Conservation (phyloP, 441 rosid species). For the Populus hybrid region DNA sequence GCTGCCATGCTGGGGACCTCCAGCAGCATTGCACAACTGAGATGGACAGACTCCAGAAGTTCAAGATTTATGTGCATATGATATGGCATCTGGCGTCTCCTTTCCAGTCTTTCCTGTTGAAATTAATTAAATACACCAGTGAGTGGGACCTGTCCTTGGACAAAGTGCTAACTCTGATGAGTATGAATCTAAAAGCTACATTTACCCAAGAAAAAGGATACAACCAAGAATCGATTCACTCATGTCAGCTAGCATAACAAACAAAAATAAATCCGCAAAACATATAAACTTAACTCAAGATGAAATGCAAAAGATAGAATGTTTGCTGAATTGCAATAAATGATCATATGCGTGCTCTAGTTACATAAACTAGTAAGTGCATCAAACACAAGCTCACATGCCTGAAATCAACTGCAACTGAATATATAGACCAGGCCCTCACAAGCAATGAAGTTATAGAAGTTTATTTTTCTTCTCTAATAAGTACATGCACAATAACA, state of each 20-base stretch:
- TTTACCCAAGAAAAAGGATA: background rate
- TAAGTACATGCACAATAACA: background rate
- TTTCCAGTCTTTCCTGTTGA: slow-evolving; percentile 66
- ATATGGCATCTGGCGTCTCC: slow-evolving; percentile 81
- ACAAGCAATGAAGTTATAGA: background rate
- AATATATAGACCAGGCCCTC: background rate
- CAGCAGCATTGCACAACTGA: slow-evolving; percentile 72
- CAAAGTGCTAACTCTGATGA: background rate
- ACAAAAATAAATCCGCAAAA: background rate
- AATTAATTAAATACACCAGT: slow-evolving; percentile 3
- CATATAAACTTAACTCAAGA: background rate
- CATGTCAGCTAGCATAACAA: too few species aligned
- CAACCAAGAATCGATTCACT: background rate
- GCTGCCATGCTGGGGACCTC: slow-evolving; percentile 86
- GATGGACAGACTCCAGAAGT: slow-evolving; percentile 73
- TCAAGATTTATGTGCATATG: slow-evolving; percentile 93
- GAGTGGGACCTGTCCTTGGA: background rate
- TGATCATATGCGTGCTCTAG: background rate
- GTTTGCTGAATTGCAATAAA: background rate
- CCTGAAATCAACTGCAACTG: background rate
- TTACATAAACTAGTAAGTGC: background rate
- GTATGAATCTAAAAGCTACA: background rate
- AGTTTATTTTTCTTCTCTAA: background rate
- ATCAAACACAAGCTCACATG: background rate
- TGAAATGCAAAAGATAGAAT: background rate